These are phyloP conservation scores for Seminavis robusta DNA, from an alignment of 108 stramenopile species.

Conservation along the genomic window DNA sequence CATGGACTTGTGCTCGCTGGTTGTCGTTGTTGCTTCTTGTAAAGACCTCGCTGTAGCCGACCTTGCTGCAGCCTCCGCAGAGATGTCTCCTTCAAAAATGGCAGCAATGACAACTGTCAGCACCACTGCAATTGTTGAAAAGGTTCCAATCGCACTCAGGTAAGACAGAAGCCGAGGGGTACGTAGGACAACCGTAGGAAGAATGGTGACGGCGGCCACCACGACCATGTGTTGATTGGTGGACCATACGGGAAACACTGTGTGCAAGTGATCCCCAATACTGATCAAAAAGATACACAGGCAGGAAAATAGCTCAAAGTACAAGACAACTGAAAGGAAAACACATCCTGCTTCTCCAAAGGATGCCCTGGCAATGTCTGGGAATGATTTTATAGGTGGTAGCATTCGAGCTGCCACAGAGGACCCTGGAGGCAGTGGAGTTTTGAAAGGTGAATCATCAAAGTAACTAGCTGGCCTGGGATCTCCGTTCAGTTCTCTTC, in stretches of 20 bases:
- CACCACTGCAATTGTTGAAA: conserved; percentile 67
- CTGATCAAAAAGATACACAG: conserved; percentile 74
- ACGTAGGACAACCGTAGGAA: conserved; percentile 54
- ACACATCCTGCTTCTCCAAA: conserved; percentile 61
- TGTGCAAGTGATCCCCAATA: conserved; percentile 68
- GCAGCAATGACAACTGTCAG: conserved; percentile 50
- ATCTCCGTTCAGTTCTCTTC: conserved; percentile 75
- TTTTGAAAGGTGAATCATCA: conserved; percentile 47
- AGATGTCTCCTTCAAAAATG: conserved; percentile 41
- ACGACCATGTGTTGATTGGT: conserved; percentile 51
- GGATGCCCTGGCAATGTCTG: conserved; percentile 70
- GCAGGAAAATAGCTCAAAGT: conserved; percentile 84
- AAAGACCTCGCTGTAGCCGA: too few species aligned
- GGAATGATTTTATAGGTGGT: conserved; percentile 60
- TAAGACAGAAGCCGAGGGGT: conserved; percentile 71
- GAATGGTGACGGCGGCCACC: conserved; percentile 38
- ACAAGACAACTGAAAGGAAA: conserved; percentile 53
- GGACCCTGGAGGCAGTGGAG: conserved; percentile 36
- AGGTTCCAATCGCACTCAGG: conserved; percentile 64
- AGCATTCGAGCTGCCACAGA: conserved; percentile 47
- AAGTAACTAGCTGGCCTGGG: conserved; percentile 54
- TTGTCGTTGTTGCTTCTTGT: too few species aligned
- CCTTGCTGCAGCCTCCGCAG: conserved; percentile 27
- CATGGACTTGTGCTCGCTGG: conserved; percentile 6
- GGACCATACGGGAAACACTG: conserved; percentile 53